Evolutionary conservation across 495 filamentous ascomycete genomes (phyloP), one percentile per base, ranked within the genome.

Genomic region (Hypomontagnella submonticulosa): DNA sequence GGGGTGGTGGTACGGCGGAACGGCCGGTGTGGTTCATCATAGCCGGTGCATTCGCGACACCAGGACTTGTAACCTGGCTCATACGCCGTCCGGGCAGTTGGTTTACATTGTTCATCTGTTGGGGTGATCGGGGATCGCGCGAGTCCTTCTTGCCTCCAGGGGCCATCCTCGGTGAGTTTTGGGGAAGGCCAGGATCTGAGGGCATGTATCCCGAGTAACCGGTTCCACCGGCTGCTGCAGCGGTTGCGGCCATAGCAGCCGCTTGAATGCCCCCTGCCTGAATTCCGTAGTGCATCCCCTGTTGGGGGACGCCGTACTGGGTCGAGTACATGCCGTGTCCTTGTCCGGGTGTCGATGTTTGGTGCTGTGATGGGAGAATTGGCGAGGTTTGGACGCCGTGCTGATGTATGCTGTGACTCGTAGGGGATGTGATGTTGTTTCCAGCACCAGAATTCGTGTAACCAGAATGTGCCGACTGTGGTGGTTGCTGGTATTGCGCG

Each of bases 171-270:
- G 88, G 88, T 7, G 88, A 89, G 11, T 80, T 81, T 50, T 88
- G 81, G 64, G 84, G 79, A 41, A 89, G 63, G 44, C 75, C 79
- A 37, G 80, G 73, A 54, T 89, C 88, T 33, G 79, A 76, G 32
- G 80, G 70, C 77, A 86, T 84, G 68, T 85, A 85, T 41, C 76
- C 57, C 13, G 68, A 69, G 61, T 84, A 84, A 68, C 83, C 85
- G 43, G 71, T 80, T 65, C 82, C 83, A 47, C 83, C 88, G 16
- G 88, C 87, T 6, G 88, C 88, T 5, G 88, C 88, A 37, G 88
- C 88, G 7, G 88, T 90, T 34, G 83, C 83, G 23, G 88, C 88
- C 86, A 90, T 88, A 40, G 88, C 88, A 11, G 88, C 87, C 19
- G 87, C 87, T 67, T 89, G 86, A 23, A 84, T 80, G 23, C 23